Conservation (phyloP, 441 rosid genomes). For the Biscutella laevigata region DNA sequence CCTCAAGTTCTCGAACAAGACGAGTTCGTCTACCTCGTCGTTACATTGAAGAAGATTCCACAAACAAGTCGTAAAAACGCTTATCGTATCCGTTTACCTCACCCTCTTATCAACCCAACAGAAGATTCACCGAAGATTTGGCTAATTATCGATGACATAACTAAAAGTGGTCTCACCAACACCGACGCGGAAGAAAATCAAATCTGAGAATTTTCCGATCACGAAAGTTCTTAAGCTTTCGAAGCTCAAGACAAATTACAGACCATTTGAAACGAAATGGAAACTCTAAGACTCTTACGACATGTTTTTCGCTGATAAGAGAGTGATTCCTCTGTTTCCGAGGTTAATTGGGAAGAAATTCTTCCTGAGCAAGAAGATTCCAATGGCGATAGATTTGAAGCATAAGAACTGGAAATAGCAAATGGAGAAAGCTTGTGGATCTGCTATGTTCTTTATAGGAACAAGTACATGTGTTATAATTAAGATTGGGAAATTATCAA, state of each 20-base stretch:
- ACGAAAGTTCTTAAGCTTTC: slow-evolving; percentile 68
- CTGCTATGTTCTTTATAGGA: slow-evolving; percentile 60
- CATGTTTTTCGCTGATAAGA: slow-evolving; percentile 27
- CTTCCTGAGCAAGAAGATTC: slow-evolving; percentile 70
- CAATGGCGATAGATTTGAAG: slow-evolving; percentile 55
- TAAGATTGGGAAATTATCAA: slow-evolving; percentile 60
- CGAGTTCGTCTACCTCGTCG: slow-evolving; percentile 57
- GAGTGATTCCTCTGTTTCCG: slow-evolving; percentile 43
- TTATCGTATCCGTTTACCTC: slow-evolving; percentile 52
- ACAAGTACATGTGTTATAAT: slow-evolving; percentile 78
- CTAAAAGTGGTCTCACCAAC: slow-evolving; percentile 60
- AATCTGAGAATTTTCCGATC: slow-evolving; percentile 57
- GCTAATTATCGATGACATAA: slow-evolving; percentile 70
- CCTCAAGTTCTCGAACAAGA: slow-evolving; percentile 74
- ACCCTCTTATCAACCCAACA: slow-evolving; percentile 34
- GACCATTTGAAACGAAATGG: slow-evolving; percentile 17
- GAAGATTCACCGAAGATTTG: slow-evolving; percentile 51
- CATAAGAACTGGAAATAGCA: slow-evolving; percentile 93
- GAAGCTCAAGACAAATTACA: slow-evolving; percentile 29
- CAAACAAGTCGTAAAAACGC: slow-evolving; percentile 51
- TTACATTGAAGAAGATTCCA: slow-evolving; percentile 70
- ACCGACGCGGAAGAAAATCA: slow-evolving; percentile 64
- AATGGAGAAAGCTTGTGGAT: slow-evolving; percentile 55
- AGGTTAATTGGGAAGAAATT: slow-evolving; percentile 83
- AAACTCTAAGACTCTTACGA: slow-evolving; percentile 30